phyloP scores from a whole-genome alignment of 2,329 filamentous ascomycete genomes.

The Colletotrichum zoysiae region DNA sequence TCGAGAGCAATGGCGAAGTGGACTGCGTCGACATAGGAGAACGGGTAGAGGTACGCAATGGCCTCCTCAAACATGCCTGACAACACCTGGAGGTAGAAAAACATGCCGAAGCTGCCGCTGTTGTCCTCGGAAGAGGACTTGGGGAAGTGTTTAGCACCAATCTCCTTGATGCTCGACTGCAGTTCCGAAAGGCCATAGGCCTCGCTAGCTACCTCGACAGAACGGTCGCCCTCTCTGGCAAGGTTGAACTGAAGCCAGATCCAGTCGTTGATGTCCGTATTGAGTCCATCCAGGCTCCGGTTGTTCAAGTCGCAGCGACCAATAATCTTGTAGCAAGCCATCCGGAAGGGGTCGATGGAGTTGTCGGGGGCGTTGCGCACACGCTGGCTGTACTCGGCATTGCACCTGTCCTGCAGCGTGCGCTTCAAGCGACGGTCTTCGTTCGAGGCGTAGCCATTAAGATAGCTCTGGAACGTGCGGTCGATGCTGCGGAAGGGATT shows the following conservation, averaged over 20 bases:
- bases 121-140: slow-evolving; percentile 83
- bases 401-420: slow-evolving; percentile 87
- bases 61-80: slow-evolving; percentile 96
- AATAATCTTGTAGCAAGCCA: slow-evolving; percentile 98
- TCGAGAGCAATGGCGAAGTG: slow-evolving; percentile 93
- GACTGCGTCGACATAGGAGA: slow-evolving; percentile 92
- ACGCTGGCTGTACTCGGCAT: slow-evolving; percentile 89
- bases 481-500: slow-evolving; percentile 90
- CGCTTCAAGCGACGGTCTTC: slow-evolving; percentile 81
- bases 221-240: slow-evolving; percentile 73
- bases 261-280: slow-evolving; percentile 77
- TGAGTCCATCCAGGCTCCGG: slow-evolving; percentile 72
- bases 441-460: slow-evolving; percentile 84
- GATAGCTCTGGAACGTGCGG: slow-evolving; percentile 88
- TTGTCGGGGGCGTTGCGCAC: slow-evolving; percentile 86
- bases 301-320: slow-evolving; percentile 80
- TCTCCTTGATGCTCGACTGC: slow-evolving; percentile 84
- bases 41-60: slow-evolving; percentile 89
- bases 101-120: slow-evolving; percentile 86
- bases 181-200: slow-evolving; percentile 76
- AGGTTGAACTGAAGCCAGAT: slow-evolving; percentile 80
- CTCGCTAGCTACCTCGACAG: slow-evolving; percentile 74
- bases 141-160: slow-evolving; percentile 91
- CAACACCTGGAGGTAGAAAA: slow-evolving; percentile 91
- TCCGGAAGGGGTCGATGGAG: slow-evolving; percentile 92